Base-by-base conservation (phyloP, 495 filamentous ascomycete species). In the Terfezia boudieri region DNA sequence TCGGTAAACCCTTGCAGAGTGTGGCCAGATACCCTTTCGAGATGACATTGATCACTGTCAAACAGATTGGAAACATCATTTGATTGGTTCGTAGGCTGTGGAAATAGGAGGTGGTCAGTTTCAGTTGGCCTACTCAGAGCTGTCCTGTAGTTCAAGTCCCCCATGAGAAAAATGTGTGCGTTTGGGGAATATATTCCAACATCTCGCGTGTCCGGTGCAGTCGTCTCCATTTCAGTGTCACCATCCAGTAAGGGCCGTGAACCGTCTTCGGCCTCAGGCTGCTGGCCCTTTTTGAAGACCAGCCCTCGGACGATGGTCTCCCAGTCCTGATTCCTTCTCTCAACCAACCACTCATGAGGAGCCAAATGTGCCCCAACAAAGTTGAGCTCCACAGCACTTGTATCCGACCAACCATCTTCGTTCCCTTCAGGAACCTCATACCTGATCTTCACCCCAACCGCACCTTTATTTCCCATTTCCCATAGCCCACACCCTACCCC, bases 91-190 rank as follows among this genome's bases (percentile, higher is more conserved):
- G 68, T 61, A 0, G 77, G 76, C 60, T 83, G 78, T 6, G 82
- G 76, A 58, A 80, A 92, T 0, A 69, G 67, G 7, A 69, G 55
- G 26, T 71, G 59, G 54, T 80, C 76, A 0, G 65, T 60, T 2
- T 72, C 66, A 0, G 63, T 58, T 0, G 90, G 90, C 0, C 73
- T 64, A 0, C 67, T 70, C 61, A 74, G 68, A 8, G 75, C 73
- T 10, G 88, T 87, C 59, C 90, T 83, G 69, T 98, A 98, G 70
- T 98, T 98, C 53, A 98, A 74, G 67, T 98, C 90, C 50, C 90
- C 90, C 0, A 81, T 78, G 36, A 98, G 62, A 66, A 95, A 90
- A 23, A 94, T 68, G 62, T 89, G 78, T n/a, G 79, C 75, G 8
- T 73, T 73, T 2, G 84, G 78, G 35, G 75, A 74, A 69, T 84